These are phyloP conservation scores for Grosmannia clavigera DNA, from an alignment of 2,329 filamentous ascomycete genomes.

Conservation along the genomic window DNA sequence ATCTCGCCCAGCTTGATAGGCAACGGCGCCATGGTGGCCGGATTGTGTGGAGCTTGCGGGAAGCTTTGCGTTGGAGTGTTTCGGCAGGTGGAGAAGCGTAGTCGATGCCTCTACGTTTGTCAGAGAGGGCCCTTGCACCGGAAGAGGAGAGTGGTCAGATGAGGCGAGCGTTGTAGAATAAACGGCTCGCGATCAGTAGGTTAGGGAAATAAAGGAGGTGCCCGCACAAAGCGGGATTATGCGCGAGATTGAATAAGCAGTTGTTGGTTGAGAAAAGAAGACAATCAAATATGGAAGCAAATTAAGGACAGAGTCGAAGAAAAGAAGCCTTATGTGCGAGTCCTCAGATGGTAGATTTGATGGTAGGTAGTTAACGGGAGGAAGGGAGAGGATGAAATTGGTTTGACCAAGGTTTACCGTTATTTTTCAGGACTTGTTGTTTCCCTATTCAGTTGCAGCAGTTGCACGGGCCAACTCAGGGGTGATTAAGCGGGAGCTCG, in stretches of 20 bases:
- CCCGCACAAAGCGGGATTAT: constrained; percentile 7
- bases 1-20: constrained; percentile 30
- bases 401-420: constrained; percentile 10
- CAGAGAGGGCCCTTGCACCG: background rate
- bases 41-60: background rate
- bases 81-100: background rate
- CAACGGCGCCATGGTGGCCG: constrained; percentile 22
- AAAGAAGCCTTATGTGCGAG: constrained; percentile 1
- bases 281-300: background rate
- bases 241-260: background rate
- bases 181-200: background rate
- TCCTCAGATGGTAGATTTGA: constrained; percentile 2
- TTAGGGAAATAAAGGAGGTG: background rate
- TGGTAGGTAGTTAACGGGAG: constrained; percentile 1
- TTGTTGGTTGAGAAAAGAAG: background rate
- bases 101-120: background rate
- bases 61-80: background rate
- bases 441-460: constrained; percentile 7
- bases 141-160: background rate
- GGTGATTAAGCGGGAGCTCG: constrained; percentile 8
- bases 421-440: constrained; percentile 9
- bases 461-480: constrained; percentile 11
- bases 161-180: background rate
- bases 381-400: constrained; percentile 8
- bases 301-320: constrained; percentile 9